Evolutionary conservation across 2,329 filamentous ascomycete genomes (phyloP).

Genomic region (Dothiorella sarmentorum): DNA sequence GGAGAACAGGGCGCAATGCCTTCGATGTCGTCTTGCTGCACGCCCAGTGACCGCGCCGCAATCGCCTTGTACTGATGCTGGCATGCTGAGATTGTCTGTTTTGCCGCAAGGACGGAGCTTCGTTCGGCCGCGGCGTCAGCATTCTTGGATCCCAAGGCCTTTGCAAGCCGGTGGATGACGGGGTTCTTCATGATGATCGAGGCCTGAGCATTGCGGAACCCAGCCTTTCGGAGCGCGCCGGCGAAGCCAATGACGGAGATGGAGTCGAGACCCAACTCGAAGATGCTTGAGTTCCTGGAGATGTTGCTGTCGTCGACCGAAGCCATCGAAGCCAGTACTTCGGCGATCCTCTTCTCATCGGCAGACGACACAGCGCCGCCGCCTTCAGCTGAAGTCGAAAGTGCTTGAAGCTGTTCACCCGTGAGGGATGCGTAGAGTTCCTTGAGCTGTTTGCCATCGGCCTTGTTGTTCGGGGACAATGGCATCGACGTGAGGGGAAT

Average conservation of each 20-base stretch:
- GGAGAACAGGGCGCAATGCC: conserved; percentile 78
- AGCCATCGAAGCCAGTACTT: conserved; percentile 54
- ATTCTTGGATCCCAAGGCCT: conserved; percentile 26
- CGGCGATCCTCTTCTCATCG: conserved; percentile 49
- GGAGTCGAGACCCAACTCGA: conserved; percentile 84
- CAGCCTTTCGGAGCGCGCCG: conserved; percentile 58
- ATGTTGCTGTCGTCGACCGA: conserved; percentile 46
- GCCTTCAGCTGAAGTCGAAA: conserved; percentile 33
- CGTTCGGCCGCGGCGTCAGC: conserved; percentile 4
- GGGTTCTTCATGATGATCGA: conserved; percentile 63
- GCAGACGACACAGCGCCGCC: conserved; percentile 31
- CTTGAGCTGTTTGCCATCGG: conserved; percentile 68
- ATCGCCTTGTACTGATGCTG: conserved; percentile 57
- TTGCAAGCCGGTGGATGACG: conserved; percentile 41
- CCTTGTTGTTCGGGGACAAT: conserved; percentile 85
- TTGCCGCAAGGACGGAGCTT: conserved; percentile 47
- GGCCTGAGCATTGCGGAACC: conserved; percentile 59
- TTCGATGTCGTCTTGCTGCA: conserved; percentile 58
- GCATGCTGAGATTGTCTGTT: conserved; percentile 62
- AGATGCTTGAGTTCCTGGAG: conserved; percentile 63
- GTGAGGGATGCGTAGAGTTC: conserved; percentile 62
- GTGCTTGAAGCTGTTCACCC: conserved; percentile 58
- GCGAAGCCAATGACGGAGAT: conserved; percentile 75
- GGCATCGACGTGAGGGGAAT: conserved; percentile 69
- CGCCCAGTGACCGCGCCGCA: conserved; percentile 52